Conservation (phyloP, 2,329 filamentous ascomycete species). For the Colletotrichum lentis region DNA sequence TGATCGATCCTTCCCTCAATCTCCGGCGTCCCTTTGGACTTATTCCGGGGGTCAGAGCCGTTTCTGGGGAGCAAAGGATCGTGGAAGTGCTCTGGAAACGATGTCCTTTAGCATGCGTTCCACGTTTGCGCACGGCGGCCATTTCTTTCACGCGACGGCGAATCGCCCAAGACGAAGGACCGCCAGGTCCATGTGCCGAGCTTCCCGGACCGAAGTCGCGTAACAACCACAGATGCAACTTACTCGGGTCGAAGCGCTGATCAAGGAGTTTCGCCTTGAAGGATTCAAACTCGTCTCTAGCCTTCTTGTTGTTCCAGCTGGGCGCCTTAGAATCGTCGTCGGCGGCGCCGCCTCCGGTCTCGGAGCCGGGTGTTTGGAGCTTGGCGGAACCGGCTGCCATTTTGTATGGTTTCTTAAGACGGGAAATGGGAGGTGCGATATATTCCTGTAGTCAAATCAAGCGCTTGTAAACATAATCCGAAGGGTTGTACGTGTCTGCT, state of each 20-base stretch:
- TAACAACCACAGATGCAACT: slow-evolving; percentile 3
- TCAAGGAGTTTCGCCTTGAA: slow-evolving; percentile 53
- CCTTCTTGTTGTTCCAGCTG: slow-evolving; percentile 48
- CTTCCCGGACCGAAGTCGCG: neutral
- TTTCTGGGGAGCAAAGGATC: slow-evolving; percentile 57
- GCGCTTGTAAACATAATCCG: too few relatives aligned
- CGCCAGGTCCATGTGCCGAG: neutral
- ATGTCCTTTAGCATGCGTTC: neutral
- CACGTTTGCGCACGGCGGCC: neutral
- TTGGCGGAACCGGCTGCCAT: slow-evolving; percentile 26
- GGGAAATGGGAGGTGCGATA: too few relatives aligned
- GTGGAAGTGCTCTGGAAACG: slow-evolving; percentile 50
- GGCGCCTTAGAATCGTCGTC: slow-evolving; percentile 44
- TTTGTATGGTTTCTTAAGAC: neutral
- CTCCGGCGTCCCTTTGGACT: slow-evolving; percentile 52
- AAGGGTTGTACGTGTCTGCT: neutral
- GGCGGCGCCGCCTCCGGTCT: slow-evolving; percentile 29
- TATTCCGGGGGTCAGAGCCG: slow-evolving; percentile 45
- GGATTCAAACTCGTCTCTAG: slow-evolving; percentile 55
- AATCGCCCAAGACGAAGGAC: neutral
- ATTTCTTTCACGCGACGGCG: neutral
- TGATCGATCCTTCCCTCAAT: slow-evolving; percentile 52
- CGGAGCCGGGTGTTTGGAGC: slow-evolving; percentile 32
- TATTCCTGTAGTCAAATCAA: too few relatives aligned
- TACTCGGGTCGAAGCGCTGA: slow-evolving; percentile 56